Percentiles rank a stretch among this genome's conserved stretches.
Evolutionary conservation across 2,329 filamentous ascomycete species (phyloP).

Genomic region (Catunica adiposa): DNA sequence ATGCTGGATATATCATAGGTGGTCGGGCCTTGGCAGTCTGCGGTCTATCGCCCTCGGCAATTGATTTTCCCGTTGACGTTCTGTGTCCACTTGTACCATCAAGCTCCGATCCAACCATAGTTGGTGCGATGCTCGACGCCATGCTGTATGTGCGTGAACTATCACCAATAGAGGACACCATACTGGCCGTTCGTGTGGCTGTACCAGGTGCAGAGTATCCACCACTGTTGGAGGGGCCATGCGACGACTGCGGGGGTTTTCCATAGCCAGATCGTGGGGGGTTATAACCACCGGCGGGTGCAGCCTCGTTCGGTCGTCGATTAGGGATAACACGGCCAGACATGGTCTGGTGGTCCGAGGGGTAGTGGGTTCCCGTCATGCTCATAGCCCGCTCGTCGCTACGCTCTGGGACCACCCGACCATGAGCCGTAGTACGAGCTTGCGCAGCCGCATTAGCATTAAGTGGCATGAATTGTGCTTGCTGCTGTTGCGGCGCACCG

Average conservation of each 20-base stretch:
- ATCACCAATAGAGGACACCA: conserved; percentile 36
- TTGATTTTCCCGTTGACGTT: conserved; percentile 41
- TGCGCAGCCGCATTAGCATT: conserved; percentile 18
- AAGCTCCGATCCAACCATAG: conserved; percentile 46
- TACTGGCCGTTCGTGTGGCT: conserved; percentile 44
- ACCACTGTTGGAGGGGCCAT: conserved; percentile 21
- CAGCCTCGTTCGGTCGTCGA: conserved; percentile 31
- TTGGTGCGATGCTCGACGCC: conserved; percentile 66
- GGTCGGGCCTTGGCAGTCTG: conserved; percentile 48
- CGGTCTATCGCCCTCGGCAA: conserved; percentile 36
- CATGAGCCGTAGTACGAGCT: conserved; percentile 76
- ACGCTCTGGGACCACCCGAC: conserved; percentile 76
- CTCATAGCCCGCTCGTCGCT: conserved; percentile 93
- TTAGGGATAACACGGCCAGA: conserved; percentile 82
- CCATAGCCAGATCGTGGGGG: conserved; percentile 21
- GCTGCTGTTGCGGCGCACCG: conserved; percentile 27
- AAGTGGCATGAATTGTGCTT: conserved; percentile 10
- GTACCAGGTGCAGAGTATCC: conserved; percentile 32
- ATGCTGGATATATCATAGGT: conserved; percentile 81
- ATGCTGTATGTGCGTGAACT: conserved; percentile 69
- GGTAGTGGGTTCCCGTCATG: conserved; percentile 58
- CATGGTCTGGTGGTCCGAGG: conserved; percentile 79
- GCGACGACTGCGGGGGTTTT: conserved; percentile 18
- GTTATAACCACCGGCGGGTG: conserved; percentile 10
- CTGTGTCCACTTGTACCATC: conserved; percentile 37